Percentiles rank a stretch among this genome's conserved stretches.
Evolutionary conservation across 768 basidiomycete species (phyloP).

Genomic region (Russula sp.): DNA sequence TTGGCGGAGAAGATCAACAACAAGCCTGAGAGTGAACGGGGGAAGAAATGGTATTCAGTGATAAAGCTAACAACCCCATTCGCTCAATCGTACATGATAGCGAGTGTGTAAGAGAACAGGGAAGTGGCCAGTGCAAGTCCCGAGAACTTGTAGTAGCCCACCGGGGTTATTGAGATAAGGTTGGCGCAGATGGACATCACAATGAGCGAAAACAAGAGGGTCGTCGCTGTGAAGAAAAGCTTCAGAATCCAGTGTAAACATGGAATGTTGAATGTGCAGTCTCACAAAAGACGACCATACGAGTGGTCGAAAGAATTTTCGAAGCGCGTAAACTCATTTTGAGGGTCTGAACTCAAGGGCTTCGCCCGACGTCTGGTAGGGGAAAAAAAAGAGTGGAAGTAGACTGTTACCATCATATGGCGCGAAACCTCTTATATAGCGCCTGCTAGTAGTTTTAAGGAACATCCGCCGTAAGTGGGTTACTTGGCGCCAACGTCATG

Average conservation of each 20-base stretch:
- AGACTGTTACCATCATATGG: not conserved
- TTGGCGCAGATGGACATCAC: slow-evolving; percentile 36
- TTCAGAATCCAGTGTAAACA: not conserved
- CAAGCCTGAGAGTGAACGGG: slow-evolving; percentile 33
- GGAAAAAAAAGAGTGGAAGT: not conserved
- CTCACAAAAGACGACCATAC: slow-evolving; percentile 15
- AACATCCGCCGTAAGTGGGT: not conserved
- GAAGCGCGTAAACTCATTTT: not conserved
- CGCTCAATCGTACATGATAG: slow-evolving; percentile 33
- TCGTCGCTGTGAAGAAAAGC: not conserved
- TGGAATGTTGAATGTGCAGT: not conserved
- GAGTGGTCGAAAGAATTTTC: not conserved
- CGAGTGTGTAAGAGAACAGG: slow-evolving; percentile 35
- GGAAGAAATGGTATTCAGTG: not conserved
- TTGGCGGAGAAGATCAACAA: slow-evolving; percentile 38
- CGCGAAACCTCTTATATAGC: not conserved
- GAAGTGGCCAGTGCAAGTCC: slow-evolving; percentile 36
- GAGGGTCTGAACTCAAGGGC: not conserved
- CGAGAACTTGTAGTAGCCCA: slow-evolving; percentile 31
- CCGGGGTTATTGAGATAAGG: slow-evolving; percentile 32
- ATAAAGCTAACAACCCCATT: not conserved
- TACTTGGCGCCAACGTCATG: slow-evolving; percentile 5
- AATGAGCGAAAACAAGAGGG: slow-evolving; percentile 35
- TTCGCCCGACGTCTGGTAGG: not conserved
- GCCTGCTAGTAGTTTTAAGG: not conserved